Evolutionary conservation across 2,329 filamentous ascomycete genomes (phyloP), one percentile per base, ranked within the genome.

Genomic region (Clarireedia paspali): DNA sequence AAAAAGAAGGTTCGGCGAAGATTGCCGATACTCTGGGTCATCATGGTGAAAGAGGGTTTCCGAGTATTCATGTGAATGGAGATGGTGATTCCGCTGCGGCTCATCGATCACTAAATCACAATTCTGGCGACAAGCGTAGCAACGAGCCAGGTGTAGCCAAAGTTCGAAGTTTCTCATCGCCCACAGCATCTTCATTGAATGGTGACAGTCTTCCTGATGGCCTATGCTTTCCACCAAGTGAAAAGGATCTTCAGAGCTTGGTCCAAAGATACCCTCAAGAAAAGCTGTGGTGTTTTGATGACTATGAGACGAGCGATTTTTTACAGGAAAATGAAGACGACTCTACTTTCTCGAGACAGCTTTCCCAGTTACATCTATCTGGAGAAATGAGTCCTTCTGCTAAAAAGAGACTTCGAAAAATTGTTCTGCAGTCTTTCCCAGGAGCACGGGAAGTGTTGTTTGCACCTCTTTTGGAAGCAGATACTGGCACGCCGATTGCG

Each of bases 401-500:
- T 12, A 40, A 17, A 6, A 49, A 49, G 36, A 39, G 24, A n/a
- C 44, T 27, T 42, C 52, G 52, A 17, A 47, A 38, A 6, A 49
- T 55, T 4, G 1, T 55, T n/a, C 39, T 24, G 46, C 23, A 44
- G n/a, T 55, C 38, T 38, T 61, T 63, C 42, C 71, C 70, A 0
- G 65, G 63, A 36, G 72, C 71, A 6, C 67, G 68, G 27, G 71
- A 69, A 53, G 56, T 73, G 2, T 65, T 71, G 0, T 59, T 73
- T 10, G 71, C 72, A 56, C 71, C 72, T 1, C 50, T 74, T 12
- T 73, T 70, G 69, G 71, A 74, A 52, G 64, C 66, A 2, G 69
- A 70, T 47, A 67, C 68, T 15, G 68, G 71, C 20, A 63, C 70
- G 27, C 73, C 70, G 67, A 67, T 68, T 53, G 61, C 62, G n/a